Evolutionary conservation across 1,284 basidiomycete species (phyloP).

Genomic region (Schizophyllum amplum): DNA sequence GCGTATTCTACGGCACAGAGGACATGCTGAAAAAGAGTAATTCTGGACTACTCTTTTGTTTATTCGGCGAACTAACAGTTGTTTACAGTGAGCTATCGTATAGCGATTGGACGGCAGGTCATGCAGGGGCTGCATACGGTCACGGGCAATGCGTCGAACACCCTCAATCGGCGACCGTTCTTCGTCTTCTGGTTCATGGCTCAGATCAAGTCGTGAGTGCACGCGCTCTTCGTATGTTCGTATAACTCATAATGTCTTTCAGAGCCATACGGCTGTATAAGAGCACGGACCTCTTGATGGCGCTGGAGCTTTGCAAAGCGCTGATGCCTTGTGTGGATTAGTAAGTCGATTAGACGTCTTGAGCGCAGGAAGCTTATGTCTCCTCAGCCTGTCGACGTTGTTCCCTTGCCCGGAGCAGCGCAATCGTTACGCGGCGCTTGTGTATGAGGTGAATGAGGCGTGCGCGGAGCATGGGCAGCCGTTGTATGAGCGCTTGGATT

Average conservation of each 20-base stretch:
- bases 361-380: conserved; percentile 2
- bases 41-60: no score
- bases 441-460: neutral
- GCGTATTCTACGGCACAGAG: neutral
- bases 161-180: conserved; percentile 52
- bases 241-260: conserved; percentile 1
- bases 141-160: conserved; percentile 50
- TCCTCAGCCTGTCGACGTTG: conserved; percentile 38
- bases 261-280: neutral
- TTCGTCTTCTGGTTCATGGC: conserved; percentile 75
- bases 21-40: no score
- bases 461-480: neutral
- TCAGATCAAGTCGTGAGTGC: conserved; percentile 51
- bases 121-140: conserved; percentile 53
- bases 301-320: conserved; percentile 57
- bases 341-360: conserved; percentile 19
- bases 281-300: conserved; percentile 24
- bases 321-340: conserved; percentile 58
- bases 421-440: conserved; percentile 14
- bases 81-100: no score
- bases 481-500: neutral
- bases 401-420: conserved; percentile 58
- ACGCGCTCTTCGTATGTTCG: neutral
- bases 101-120: conserved; percentile 24
- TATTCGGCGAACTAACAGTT: no score